These are phyloP conservation scores for Brettanomyces custersianus DNA, from an alignment of 805 yeast genomes.

Conservation along the genomic window DNA sequence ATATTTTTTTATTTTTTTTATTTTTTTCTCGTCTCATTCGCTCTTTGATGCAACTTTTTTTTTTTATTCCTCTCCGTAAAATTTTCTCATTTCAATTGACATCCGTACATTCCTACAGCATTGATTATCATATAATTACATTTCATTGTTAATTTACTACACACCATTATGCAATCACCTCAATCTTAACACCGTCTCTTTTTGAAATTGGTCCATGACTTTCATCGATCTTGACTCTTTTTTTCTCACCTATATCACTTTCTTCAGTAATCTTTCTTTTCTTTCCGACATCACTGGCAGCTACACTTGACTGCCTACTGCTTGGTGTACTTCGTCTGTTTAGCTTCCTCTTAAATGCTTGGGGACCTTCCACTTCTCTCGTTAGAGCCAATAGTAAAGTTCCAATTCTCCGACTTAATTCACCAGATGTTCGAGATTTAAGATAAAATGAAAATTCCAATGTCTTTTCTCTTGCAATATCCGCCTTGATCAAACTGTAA, in stretches of 20 bases:
- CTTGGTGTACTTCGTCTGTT: conserved; percentile 10
- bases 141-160: too few relatives aligned
- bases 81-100: too few relatives aligned
- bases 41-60: too few relatives aligned
- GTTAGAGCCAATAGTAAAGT: conserved; percentile 61
- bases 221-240: too few relatives aligned
- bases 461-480: conserved; percentile 46
- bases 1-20: too few relatives aligned
- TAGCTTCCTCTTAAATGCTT: conserved; percentile 41
- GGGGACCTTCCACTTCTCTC: conserved; percentile 60
- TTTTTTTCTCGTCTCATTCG: too few relatives aligned
- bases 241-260: conserved; percentile 5
- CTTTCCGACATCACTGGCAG: conserved; percentile 9
- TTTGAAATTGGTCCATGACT: too few relatives aligned
- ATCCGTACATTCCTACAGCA: too few relatives aligned
- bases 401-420: conserved; percentile 58
- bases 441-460: conserved; percentile 72
- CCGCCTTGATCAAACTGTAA: conserved; percentile 57
- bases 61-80: too few relatives aligned
- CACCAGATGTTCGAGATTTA: conserved; percentile 62
- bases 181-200: too few relatives aligned
- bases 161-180: too few relatives aligned
- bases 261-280: conserved; percentile 1
- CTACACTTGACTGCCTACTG: conserved; percentile 1
- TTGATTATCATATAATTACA: too few relatives aligned